Evolutionary conservation across 257 asterid species (phyloP).

Genomic region (Jacaranda copaia): DNA sequence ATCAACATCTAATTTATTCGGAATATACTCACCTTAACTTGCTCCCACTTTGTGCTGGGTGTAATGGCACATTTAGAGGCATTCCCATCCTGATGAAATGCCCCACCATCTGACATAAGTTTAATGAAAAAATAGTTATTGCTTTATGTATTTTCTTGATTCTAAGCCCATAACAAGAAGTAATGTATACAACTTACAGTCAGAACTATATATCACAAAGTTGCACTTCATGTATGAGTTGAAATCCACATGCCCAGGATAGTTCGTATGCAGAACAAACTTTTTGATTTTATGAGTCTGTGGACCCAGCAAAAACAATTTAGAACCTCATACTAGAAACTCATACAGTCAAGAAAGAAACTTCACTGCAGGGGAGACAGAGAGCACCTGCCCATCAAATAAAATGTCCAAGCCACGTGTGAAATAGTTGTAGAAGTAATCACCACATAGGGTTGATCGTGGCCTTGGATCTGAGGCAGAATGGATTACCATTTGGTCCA

Average conservation of each 20-base stretch:
- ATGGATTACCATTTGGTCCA: slow-evolving; percentile 92
- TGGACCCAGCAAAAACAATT: slow-evolving; percentile 35
- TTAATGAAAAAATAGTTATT: background rate
- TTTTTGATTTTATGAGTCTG: slow-evolving; percentile 88
- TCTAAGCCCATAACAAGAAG: background rate
- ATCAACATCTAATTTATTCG: background rate
- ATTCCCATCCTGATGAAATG: slow-evolving; percentile 18
- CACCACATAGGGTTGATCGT: slow-evolving; percentile 81
- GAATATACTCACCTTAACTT: slow-evolving; percentile 70
- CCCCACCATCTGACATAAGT: slow-evolving; percentile 57
- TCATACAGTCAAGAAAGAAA: background rate
- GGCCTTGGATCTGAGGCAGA: slow-evolving; percentile 88
- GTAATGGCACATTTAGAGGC: slow-evolving; percentile 59
- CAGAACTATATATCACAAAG: slow-evolving; percentile 64
- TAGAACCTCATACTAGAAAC: background rate
- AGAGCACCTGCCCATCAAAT: slow-evolving; percentile 80
- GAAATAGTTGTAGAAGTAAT: slow-evolving; percentile 85
- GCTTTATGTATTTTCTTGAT: background rate
- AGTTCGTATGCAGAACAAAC: slow-evolving; percentile 88
- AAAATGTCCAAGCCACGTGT: slow-evolving; percentile 82
- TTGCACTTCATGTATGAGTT: slow-evolving; percentile 90
- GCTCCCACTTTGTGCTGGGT: slow-evolving; percentile 87
- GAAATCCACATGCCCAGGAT: slow-evolving; percentile 91
- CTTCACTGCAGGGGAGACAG: background rate
- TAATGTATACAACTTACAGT: slow-evolving; percentile 50